Conservation (phyloP, 2,329 filamentous ascomycete species). For the Triangularia verruculosa region DNA sequence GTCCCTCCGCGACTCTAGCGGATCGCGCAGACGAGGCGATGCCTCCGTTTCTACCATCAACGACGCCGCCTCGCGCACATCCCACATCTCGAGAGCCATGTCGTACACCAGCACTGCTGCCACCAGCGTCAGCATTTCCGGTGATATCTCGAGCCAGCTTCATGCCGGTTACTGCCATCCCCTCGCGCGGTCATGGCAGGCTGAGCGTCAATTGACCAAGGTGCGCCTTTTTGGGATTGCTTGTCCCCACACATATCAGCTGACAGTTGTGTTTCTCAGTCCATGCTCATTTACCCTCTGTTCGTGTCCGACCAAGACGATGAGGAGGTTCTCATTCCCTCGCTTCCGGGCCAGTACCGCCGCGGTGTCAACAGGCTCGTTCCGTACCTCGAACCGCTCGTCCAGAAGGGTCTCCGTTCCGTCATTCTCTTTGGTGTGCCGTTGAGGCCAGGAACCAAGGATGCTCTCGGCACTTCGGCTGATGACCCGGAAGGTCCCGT, state of each 20-base stretch:
- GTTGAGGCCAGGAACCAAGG: conserved; percentile 75
- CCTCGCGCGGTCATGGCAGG: conserved; percentile 76
- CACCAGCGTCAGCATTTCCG: conserved; percentile 66
- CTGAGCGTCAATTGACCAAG: conserved; percentile 82
- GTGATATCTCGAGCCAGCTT: conserved; percentile 78
- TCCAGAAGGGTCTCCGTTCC: conserved; percentile 84
- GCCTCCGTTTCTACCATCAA: conserved; percentile 51
- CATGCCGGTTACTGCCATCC: conserved; percentile 82
- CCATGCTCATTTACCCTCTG: conserved; percentile 97
- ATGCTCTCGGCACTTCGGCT: conserved; percentile 84
- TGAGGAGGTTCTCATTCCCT: conserved; percentile 86
- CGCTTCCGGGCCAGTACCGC: conserved; percentile 85
- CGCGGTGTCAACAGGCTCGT: conserved; percentile 83
- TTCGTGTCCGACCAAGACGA: conserved; percentile 95
- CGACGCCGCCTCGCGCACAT: conserved; percentile 57
- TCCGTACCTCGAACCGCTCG: conserved; percentile 78
- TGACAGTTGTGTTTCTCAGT: conserved; percentile 48
- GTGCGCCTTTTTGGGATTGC: conserved; percentile 42
- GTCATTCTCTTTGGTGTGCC: conserved; percentile 97
- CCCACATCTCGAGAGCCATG: conserved; percentile 61
- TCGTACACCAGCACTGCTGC: conserved; percentile 65
- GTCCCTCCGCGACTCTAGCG: conserved; percentile 54
- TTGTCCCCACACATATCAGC: neutral
- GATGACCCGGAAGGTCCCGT: conserved; percentile 93
- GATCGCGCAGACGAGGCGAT: conserved; percentile 46